Evolutionary conservation across 345 rosid species (phyloP), one percentile per base, ranked within the genome.

Genomic region (Aegle marmelos): DNA sequence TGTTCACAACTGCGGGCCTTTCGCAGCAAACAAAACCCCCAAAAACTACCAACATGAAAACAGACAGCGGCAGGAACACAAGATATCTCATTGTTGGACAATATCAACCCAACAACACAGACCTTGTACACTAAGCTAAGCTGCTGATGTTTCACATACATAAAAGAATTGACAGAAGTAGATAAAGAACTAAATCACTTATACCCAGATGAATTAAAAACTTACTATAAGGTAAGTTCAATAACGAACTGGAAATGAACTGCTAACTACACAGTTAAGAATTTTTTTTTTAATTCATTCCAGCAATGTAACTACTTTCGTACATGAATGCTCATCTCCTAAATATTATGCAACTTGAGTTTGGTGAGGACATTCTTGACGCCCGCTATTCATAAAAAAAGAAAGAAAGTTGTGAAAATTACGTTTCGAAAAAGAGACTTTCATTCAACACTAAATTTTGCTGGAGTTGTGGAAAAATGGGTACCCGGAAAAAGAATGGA

Each of bases 1-100:
- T 10, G 41, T 88, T 87, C 59, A 90, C 97, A 72, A 70, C 83
- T n/a, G 76, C 30, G 67, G 95, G 94, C 77, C 82, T 84, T 39
- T 69, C 80, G 65, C 87, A 80, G 45, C 63, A 13, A 28, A 48
- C 88, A n/a, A 70, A 72, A 34, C 80, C 79, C 73, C 10, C 14
- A 27, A 76, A 36, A 24, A 64, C 73, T 13, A 82, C 41, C 82
- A 76, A 80, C 31, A 53, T 68, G 57, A 77, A 60, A 77, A 83
- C 2, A 45, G 75, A 37, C 63, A 74, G 37, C 24, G 9, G 31
- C 14, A 37, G 25, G 57, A 22, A 48, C 65, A 67, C 53, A 28
- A 19, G 54, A 30, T 10, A 28, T 27, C 36, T 78, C 76, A 78
- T 78, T n/a, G 61, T 34, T 63, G 56, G 25, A 71, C 54, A 62